These are phyloP conservation scores for Saccharomyces hybrid DNA, from an alignment of 1,139 yeast species.

Conservation along the genomic window DNA sequence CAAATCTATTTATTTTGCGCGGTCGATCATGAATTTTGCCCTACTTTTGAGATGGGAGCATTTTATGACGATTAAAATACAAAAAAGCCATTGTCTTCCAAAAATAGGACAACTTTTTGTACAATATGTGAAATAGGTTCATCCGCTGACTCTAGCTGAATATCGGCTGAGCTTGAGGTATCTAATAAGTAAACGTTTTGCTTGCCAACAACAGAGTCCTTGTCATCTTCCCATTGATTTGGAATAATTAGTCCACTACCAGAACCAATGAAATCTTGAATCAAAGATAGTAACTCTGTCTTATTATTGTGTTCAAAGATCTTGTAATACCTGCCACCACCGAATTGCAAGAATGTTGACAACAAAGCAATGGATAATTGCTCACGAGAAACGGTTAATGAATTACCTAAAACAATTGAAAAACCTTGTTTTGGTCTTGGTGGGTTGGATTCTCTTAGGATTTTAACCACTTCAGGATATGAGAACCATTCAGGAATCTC, in stretches of 20 bases:
- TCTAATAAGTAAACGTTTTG: conserved; percentile 42
- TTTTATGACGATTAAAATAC: conserved; percentile 29
- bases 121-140: conserved; percentile 55
- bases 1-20: neutral
- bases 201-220: conserved; percentile 39
- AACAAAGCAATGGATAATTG: conserved; percentile 77
- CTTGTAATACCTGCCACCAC: conserved; percentile 81
- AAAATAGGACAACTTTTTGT: conserved; percentile 58
- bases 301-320: conserved; percentile 37
- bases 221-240: conserved; percentile 32
- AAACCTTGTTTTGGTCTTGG: conserved; percentile 89
- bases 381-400: conserved; percentile 34
- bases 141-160: conserved; percentile 44
- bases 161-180: conserved; percentile 43
- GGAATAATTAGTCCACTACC: conserved; percentile 85
- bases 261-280: conserved; percentile 78
- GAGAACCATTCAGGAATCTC: conserved; percentile 96
- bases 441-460: conserved; percentile 87
- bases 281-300: conserved; percentile 32
- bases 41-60: neutral
- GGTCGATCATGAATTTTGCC: neutral
- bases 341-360: conserved; percentile 81
- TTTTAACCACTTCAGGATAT: conserved; percentile 90
- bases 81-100: conserved; percentile 78
- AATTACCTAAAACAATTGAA: conserved; percentile 46